A percentile compares a stretch with the other conserved stretches of the same genome.
Conservation (phyloP, 257 asterid genomes). For the Primulina tabacum region DNA sequence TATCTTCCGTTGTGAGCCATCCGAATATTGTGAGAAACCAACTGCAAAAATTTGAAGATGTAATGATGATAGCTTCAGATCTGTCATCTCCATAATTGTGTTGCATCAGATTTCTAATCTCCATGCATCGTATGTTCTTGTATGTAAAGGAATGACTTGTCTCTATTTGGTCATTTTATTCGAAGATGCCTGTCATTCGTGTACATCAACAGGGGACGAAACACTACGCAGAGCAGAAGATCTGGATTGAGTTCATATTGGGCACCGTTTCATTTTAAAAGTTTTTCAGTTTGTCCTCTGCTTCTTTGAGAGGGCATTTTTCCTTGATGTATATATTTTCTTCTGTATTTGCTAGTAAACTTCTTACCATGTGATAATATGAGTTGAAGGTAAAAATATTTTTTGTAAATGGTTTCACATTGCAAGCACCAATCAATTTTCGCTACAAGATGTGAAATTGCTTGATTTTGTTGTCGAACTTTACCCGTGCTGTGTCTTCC, state of each 20-base stretch:
- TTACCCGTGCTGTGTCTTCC: background rate
- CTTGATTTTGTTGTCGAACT: constrained; percentile 1
- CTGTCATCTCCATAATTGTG: background rate
- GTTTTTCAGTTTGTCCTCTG: constrained; percentile 4
- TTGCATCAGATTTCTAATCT: background rate
- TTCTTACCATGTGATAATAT: constrained; percentile 9
- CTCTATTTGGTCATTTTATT: background rate
- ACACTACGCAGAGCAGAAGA: background rate
- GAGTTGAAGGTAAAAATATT: background rate
- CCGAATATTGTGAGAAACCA: constrained; percentile 17
- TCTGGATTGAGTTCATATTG: background rate
- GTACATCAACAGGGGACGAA: background rate
- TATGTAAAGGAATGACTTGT: background rate
- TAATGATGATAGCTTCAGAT: constrained; percentile 10
- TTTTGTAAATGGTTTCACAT: background rate
- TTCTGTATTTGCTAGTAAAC: constrained; percentile 10
- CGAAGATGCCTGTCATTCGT: background rate
- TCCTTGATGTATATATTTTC: constrained; percentile 21
- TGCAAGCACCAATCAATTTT: background rate
- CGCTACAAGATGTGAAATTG: background rate
- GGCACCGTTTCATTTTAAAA: constrained; percentile 20
- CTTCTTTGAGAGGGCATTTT: constrained; percentile 10
- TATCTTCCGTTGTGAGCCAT: constrained; percentile 18
- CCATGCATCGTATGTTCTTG: background rate
- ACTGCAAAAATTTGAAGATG: constrained; percentile 31